A percentile compares a stretch with the other conserved stretches of the same genome.
These are phyloP conservation scores for Periconia digitata DNA, from an alignment of 2,329 filamentous ascomycete species.

Conservation along the genomic window DNA sequence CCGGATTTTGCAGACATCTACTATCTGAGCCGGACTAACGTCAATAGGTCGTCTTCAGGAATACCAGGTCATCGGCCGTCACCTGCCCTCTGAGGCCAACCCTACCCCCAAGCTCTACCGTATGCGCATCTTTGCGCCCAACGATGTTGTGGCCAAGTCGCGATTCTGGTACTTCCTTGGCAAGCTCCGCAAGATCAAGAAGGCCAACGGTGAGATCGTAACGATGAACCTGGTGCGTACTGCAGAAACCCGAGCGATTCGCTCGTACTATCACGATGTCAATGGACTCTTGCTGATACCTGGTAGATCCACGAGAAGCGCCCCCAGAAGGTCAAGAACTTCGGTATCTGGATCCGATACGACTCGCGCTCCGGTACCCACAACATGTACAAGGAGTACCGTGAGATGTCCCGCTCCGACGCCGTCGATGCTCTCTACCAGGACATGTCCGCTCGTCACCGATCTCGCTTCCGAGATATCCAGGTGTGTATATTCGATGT, in stretches of 20 bases:
- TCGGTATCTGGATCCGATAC: slow-evolving; percentile 99
- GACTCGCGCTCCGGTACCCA: slow-evolving; percentile 99
- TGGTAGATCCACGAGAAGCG: slow-evolving; percentile 94
- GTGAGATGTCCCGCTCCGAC: slow-evolving; percentile 94
- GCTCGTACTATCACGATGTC: not conserved
- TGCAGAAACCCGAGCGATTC: not conserved
- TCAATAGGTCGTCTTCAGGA: slow-evolving; percentile 94
- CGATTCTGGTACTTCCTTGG: slow-evolving; percentile 99
- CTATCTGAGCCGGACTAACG: slow-evolving; percentile 28
- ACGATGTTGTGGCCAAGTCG: slow-evolving; percentile 98
- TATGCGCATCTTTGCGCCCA: slow-evolving; percentile 99
- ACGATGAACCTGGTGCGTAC: slow-evolving; percentile 88
- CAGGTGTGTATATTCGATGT: slow-evolving; percentile 67
- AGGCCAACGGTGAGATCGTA: slow-evolving; percentile 99
- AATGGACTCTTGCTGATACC: slow-evolving; percentile 15
- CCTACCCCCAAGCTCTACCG: slow-evolving; percentile 98
- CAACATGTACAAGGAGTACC: slow-evolving; percentile 99
- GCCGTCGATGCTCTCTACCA: slow-evolving; percentile 97
- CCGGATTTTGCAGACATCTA: slow-evolving; percentile 15
- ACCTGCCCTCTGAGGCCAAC: slow-evolving; percentile 96
- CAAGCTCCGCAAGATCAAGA: slow-evolving; percentile 99
- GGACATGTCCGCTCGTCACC: slow-evolving; percentile 99
- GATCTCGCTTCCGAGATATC: slow-evolving; percentile 95
- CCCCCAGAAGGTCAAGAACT: slow-evolving; percentile 99
- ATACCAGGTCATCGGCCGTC: slow-evolving; percentile 99